Evolutionary conservation across 2,329 filamentous ascomycete species (phyloP).

Genomic region (Fusarium sp.): DNA sequence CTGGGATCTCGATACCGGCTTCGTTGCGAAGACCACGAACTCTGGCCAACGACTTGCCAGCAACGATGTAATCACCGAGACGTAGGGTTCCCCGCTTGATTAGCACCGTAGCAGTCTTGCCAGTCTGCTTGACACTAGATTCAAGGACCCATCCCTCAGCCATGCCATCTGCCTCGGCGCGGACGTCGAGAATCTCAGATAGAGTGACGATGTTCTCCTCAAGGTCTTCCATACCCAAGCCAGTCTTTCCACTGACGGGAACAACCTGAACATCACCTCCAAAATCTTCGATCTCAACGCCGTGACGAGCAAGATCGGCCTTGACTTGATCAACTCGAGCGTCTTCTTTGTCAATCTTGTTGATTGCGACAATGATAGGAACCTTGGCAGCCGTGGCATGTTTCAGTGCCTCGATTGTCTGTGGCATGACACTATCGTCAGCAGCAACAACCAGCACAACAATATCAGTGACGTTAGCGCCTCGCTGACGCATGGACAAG

Average conservation of each 20-base stretch:
- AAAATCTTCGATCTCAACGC: conserved; percentile 93
- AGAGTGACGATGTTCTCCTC: conserved; percentile 92
- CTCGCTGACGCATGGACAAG: conserved; percentile 93
- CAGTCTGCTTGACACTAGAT: conserved; percentile 86
- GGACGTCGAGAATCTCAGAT: conserved; percentile 91
- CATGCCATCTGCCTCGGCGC: conserved; percentile 81
- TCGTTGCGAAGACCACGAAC: conserved; percentile 90
- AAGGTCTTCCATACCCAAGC: conserved; percentile 89
- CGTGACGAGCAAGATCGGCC: conserved; percentile 84
- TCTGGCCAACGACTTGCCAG: conserved; percentile 88
- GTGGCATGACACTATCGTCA: conserved; percentile 97
- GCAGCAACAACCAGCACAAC: conserved; percentile 96
- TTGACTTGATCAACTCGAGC: conserved; percentile 88
- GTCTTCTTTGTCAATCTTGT: conserved; percentile 93
- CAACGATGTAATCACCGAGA: conserved; percentile 86
- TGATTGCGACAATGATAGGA: conserved; percentile 97
- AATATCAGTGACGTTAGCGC: conserved; percentile 96
- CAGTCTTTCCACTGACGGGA: conserved; percentile 92
- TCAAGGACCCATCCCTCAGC: conserved; percentile 97
- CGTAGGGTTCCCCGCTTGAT: conserved; percentile 89
- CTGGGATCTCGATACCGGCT: conserved; percentile 77
- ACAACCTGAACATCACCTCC: conserved; percentile 96
- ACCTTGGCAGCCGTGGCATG: conserved; percentile 90
- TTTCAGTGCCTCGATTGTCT: conserved; percentile 96
- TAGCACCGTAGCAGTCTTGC: conserved; percentile 89